Evolutionary conservation across 2,329 filamentous ascomycete genomes (phyloP), one percentile per base, ranked within the genome.

Genomic region (Phyllosticta citribraziliensis): DNA sequence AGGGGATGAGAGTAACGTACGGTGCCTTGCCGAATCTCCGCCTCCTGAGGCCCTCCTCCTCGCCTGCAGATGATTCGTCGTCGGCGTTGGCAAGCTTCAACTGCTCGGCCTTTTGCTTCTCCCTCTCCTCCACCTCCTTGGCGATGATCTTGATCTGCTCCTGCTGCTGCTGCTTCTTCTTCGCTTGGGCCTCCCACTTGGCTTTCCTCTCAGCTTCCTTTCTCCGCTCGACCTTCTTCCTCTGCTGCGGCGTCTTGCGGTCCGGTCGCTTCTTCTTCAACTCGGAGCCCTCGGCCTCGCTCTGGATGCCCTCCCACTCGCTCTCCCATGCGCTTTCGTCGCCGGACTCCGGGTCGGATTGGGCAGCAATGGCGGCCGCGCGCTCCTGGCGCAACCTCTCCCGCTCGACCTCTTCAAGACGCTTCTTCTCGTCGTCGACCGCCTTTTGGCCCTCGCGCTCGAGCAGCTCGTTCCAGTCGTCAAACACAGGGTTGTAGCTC

Each of bases 301-400:
- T 79, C 50, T 72, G 68, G 63, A 80, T 77, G 10, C 82, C 84
- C 61, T 90, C 83, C 71, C 82, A 83, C 66, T 86, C 91, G 71
- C 90, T 96, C 76, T 96, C 93, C 91, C 91, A 97, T 14, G 89
- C 91, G 55, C 89, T 94, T 70, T 96, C 92, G 68, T 95, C 91
- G 67, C 94, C 91, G 85, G 84, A 64, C 69, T 89, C 86, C 0
- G 86, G 87, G 17, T 89, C 88, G 56, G 91, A 88, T 2, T 88
- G 86, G 66, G 88, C 84, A 2, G 88, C 89, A 19, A 87, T 86
- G 10, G 88, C 92, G 52, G 84, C 84, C 0, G 86, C 83, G 19
- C 88, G 84, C 68, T 91, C 89, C 66, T 83, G 77, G 68, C 82
- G 86, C 64, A 88, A 76, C 30, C 81, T 80, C 61, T 91, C 89